Conservation (phyloP, 768 basidiomycete species). For the Boletus reticulatus region DNA sequence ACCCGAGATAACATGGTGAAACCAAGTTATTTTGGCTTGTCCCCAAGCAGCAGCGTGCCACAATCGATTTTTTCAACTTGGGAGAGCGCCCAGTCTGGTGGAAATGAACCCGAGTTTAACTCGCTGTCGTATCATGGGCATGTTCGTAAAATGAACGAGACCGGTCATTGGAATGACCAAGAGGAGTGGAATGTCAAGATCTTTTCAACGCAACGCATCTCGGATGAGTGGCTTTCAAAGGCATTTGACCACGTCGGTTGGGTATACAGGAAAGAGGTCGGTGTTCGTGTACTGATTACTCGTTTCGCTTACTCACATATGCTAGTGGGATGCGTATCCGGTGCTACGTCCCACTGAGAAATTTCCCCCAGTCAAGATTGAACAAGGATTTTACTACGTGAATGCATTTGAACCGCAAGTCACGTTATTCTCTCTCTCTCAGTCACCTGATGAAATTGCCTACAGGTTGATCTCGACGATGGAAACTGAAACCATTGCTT, state of each 20-base stretch:
- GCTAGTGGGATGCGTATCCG: constrained; percentile 80
- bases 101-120: constrained; percentile 75
- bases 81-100: constrained; percentile 53
- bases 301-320: constrained; percentile 3
- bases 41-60: constrained; percentile 46
- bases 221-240: constrained; percentile 65
- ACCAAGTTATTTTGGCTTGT: constrained; percentile 67
- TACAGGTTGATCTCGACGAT: constrained; percentile 82
- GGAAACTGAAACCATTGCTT: constrained; percentile 88
- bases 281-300: constrained; percentile 2
- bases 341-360: constrained; percentile 59
- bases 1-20: constrained; percentile 64
- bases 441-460: neutral
- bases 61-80: constrained; percentile 71
- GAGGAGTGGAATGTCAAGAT: constrained; percentile 81
- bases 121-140: constrained; percentile 79
- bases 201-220: constrained; percentile 65
- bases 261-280: constrained; percentile 77
- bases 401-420: constrained; percentile 89
- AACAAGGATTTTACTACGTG: constrained; percentile 81
- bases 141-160: constrained; percentile 33
- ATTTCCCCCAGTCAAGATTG: constrained; percentile 80
- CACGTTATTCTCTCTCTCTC: neutral
- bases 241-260: constrained; percentile 77
- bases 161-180: constrained; percentile 19